Conservation (phyloP, 1,284 basidiomycete species). For the Trametes hirsuta region DNA sequence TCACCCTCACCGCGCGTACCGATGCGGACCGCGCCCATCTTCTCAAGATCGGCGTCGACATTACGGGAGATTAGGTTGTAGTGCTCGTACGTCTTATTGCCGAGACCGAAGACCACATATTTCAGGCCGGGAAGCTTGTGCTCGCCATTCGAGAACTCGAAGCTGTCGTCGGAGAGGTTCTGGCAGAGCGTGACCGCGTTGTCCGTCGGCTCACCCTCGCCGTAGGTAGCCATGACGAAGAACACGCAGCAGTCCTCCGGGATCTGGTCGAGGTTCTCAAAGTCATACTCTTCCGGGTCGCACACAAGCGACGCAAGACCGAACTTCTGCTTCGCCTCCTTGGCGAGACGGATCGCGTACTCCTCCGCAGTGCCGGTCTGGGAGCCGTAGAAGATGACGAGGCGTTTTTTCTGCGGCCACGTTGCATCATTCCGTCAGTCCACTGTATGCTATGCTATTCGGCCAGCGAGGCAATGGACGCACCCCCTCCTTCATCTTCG, state of each 20-base stretch:
- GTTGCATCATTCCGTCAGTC: constrained; percentile 2
- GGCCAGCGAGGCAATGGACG: constrained; percentile 39
- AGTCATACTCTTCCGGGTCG: constrained; percentile 97
- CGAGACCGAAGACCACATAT: constrained; percentile 94
- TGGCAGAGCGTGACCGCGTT: constrained; percentile 97
- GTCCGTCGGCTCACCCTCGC: constrained; percentile 98
- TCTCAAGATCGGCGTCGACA: constrained; percentile 74
- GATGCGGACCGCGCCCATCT: constrained; percentile 86
- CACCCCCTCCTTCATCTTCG: constrained; percentile 89
- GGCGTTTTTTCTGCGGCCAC: constrained; percentile 81
- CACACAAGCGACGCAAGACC: constrained; percentile 92
- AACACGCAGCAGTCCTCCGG: constrained; percentile 87
- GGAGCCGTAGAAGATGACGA: constrained; percentile 95
- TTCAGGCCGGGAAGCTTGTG: constrained; percentile 85
- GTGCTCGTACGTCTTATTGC: constrained; percentile 95
- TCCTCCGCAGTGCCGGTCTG: constrained; percentile 98
- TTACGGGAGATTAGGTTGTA: constrained; percentile 90
- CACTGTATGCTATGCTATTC: too few relatives aligned
- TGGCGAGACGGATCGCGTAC: constrained; percentile 91
- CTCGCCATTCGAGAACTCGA: constrained; percentile 84
- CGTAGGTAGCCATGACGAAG: constrained; percentile 98
- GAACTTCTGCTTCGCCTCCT: constrained; percentile 93
- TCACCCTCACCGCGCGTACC: constrained; percentile 96
- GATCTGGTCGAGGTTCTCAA: constrained; percentile 91
- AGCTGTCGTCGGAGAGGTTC: constrained; percentile 84